Percentiles rank a stretch among this genome's conserved stretches.
These are phyloP conservation scores for Cercophora samala DNA, from an alignment of 495 filamentous ascomycete genomes.

Conservation along the genomic window DNA sequence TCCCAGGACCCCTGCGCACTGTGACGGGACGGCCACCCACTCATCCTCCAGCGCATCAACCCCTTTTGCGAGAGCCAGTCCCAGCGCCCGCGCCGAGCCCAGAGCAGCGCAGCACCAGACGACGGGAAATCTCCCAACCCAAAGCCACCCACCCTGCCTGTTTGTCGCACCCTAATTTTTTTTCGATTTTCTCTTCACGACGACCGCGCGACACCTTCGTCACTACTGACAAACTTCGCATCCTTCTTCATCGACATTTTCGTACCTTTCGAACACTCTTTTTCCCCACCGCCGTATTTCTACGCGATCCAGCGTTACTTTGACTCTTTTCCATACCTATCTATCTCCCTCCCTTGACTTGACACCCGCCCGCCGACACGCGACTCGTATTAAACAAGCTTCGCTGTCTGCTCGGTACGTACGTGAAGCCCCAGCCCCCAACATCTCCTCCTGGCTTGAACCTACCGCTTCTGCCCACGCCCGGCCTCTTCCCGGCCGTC, in stretches of 20 bases:
- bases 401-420: constrained; percentile 29
- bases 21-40: constrained; percentile 4
- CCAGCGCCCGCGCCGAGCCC: constrained; percentile 20
- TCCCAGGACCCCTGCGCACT: constrained; percentile 19
- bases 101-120: constrained; percentile 17
- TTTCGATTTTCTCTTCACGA: constrained; percentile 21
- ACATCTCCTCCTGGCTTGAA: constrained; percentile 1
- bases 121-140: constrained; percentile 28
- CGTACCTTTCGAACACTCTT: constrained; percentile 35
- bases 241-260: constrained; percentile 31
- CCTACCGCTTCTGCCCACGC: neutral
- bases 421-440: constrained; percentile 1
- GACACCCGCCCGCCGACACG: constrained; percentile 3
- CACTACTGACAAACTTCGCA: constrained; percentile 21
- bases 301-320: constrained; percentile 36
- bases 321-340: constrained; percentile 11
- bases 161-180: constrained; percentile 36
- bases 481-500: neutral
- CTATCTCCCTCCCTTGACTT: neutral
- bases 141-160: constrained; percentile 27
- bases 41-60: constrained; percentile 22
- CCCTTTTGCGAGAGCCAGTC: constrained; percentile 31
- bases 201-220: constrained; percentile 32
- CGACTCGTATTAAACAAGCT: constrained; percentile 17
- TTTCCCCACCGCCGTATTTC: constrained; percentile 27